phyloP scores from a whole-genome alignment of 2,329 filamentous ascomycete genomes.

The Eurotiales sp. region DNA sequence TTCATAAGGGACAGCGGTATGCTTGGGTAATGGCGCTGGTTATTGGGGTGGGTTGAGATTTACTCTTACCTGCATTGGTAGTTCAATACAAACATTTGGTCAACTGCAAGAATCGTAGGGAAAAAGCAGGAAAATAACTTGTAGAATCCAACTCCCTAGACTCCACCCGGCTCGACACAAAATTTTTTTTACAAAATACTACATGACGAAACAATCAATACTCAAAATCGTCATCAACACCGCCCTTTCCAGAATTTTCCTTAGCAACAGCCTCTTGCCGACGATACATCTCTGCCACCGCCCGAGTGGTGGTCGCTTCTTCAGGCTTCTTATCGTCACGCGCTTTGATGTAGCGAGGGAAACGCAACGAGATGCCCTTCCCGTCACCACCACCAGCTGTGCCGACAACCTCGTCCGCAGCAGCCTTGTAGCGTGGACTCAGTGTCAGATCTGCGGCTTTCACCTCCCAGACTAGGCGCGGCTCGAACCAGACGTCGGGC shows the following conservation, averaged over 20 bases:
- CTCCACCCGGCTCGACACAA: background rate
- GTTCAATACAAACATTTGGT: background rate
- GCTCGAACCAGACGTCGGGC: slow-evolving; percentile 98
- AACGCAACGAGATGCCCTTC: slow-evolving; percentile 81
- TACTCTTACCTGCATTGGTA: background rate
- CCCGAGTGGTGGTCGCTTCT: slow-evolving; percentile 75
- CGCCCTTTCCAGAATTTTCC: slow-evolving; percentile 77
- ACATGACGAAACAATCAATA: slow-evolving; percentile 54
- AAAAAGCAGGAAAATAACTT: no score
- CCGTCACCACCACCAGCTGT: slow-evolving; percentile 55
- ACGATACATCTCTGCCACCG: slow-evolving; percentile 95
- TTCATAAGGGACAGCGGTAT: background rate
- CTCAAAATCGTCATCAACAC: slow-evolving; percentile 96
- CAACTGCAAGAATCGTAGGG: no score
- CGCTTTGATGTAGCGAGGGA: slow-evolving; percentile 87
- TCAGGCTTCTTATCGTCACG: slow-evolving; percentile 96
- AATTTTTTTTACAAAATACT: no score
- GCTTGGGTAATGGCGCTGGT: background rate
- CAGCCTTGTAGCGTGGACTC: slow-evolving; percentile 90
- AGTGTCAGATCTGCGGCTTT: slow-evolving; percentile 94
- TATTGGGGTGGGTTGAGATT: background rate
- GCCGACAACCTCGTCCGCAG: slow-evolving; percentile 73
- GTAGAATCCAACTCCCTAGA: no score
- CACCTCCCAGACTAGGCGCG: slow-evolving; percentile 92
- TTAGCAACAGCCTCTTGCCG: slow-evolving; percentile 89